A percentile compares a stretch with the other conserved stretches of the same genome.
Conservation (phyloP, 1,284 basidiomycete species). For the Flammula alnicola region DNA sequence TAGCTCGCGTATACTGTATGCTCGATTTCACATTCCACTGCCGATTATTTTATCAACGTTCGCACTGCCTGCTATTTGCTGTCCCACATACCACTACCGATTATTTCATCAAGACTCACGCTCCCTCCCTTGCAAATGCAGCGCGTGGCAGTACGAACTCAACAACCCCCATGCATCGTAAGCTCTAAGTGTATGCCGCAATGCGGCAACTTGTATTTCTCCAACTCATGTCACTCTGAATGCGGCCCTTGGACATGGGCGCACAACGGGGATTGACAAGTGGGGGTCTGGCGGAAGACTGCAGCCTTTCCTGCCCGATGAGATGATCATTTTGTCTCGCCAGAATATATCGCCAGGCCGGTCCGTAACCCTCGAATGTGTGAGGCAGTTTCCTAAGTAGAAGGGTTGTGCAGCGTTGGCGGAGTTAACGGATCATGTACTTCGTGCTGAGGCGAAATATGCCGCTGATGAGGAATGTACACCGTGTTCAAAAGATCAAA, state of each 20-base stretch:
- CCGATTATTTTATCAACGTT: no score
- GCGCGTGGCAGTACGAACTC: constrained; percentile 37
- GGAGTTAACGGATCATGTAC: constrained; percentile 45
- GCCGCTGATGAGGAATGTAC: constrained; percentile 41
- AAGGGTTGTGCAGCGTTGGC: constrained; percentile 42
- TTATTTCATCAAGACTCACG: no score
- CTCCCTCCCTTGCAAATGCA: constrained; percentile 42
- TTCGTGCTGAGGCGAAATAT: constrained; percentile 50
- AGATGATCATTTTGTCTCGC: constrained; percentile 43
- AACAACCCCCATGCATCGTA: constrained; percentile 42
- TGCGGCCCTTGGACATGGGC: constrained; percentile 38
- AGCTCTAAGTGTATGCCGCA: constrained; percentile 41
- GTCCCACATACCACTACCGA: no score
- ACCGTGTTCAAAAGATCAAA: constrained; percentile 39
- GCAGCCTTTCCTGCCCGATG: constrained; percentile 43
- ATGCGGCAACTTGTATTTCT: constrained; percentile 38
- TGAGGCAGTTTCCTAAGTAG: constrained; percentile 41
- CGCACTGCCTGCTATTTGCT: no score
- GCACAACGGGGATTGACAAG: constrained; percentile 35
- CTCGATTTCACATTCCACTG: no score
- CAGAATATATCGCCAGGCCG: constrained; percentile 39
- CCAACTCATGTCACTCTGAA: constrained; percentile 43
- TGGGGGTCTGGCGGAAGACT: constrained; percentile 36
- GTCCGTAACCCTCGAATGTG: constrained; percentile 39
- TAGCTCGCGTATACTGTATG: no score